Percentiles rank a stretch among this genome's conserved stretches.
These are phyloP conservation scores for Penicillium roqueforti DNA, from an alignment of 495 filamentous ascomycete species.

Conservation along the genomic window DNA sequence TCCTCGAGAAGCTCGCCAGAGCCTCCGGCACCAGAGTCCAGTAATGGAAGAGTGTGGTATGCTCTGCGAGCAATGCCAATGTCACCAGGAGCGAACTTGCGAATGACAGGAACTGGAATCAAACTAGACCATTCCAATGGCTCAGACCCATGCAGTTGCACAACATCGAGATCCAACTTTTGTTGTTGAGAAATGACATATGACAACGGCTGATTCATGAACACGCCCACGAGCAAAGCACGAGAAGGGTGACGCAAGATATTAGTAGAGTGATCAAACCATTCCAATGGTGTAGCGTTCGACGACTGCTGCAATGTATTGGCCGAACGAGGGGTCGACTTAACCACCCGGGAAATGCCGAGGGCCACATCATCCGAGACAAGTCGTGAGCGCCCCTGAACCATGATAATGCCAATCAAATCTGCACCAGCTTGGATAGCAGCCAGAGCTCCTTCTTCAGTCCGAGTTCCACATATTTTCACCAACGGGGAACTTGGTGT, in stretches of 20 bases:
- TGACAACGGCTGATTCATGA: constrained; percentile 81
- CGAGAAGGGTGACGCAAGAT: constrained; percentile 52
- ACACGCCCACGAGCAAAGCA: constrained; percentile 87
- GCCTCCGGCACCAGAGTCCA: constrained; percentile 82
- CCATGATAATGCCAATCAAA: constrained; percentile 87
- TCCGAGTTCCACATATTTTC: constrained; percentile 95
- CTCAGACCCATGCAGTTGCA: constrained; percentile 90
- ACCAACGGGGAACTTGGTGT: constrained; percentile 55
- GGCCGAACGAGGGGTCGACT: constrained; percentile 49
- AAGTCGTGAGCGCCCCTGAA: constrained; percentile 70
- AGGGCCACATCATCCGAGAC: constrained; percentile 73
- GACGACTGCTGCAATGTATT: constrained; percentile 15
- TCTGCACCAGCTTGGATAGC: constrained; percentile 89
- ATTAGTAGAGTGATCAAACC: constrained; percentile 56
- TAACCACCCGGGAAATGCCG: constrained; percentile 74
- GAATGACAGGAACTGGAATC: constrained; percentile 87
- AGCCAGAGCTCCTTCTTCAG: constrained; percentile 69
- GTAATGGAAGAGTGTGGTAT: constrained; percentile 75
- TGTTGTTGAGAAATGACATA: constrained; percentile 74
- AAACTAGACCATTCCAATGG: constrained; percentile 84
- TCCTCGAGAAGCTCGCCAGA: constrained; percentile 73
- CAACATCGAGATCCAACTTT: constrained; percentile 75
- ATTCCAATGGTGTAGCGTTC: constrained; percentile 48
- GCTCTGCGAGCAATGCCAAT: constrained; percentile 65
- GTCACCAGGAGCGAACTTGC: constrained; percentile 71